These are phyloP conservation scores for Stephanodiscus triporus DNA, from an alignment of 108 stramenopile genomes.

Conservation along the genomic window DNA sequence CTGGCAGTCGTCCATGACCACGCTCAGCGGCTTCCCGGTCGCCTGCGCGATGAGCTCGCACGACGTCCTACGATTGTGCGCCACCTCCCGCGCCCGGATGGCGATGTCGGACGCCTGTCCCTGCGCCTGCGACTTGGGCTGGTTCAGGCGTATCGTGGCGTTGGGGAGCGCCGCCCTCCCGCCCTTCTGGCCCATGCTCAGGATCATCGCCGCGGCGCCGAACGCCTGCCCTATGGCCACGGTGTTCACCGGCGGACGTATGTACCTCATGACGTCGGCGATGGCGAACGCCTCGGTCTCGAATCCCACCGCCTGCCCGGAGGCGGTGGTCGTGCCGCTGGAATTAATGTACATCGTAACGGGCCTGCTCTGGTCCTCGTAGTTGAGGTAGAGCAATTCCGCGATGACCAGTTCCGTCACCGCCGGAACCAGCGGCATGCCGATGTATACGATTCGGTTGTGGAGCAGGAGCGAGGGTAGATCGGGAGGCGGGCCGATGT, in stretches of 20 bases:
- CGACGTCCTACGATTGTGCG: conserved; percentile 84
- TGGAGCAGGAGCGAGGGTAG: conserved; percentile 96
- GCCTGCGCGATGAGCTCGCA: conserved; percentile 93
- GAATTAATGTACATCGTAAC: conserved; percentile 99
- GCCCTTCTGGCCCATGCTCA: conserved; percentile 93
- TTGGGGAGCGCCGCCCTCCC: conserved; percentile 92
- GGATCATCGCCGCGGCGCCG: conserved; percentile 96
- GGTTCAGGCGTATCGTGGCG: conserved; percentile 95
- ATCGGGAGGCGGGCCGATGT: conserved; percentile 98
- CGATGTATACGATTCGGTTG: conserved; percentile 98
- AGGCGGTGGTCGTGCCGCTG: conserved; percentile 90
- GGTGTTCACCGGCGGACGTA: conserved; percentile 94
- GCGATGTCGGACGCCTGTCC: conserved; percentile 98
- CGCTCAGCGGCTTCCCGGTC: conserved; percentile 88
- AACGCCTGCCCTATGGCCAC: conserved; percentile 97
- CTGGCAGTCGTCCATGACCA: conserved; percentile 87
- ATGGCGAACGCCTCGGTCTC: conserved; percentile 99
- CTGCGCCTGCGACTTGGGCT: conserved; percentile 88
- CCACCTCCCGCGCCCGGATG: conserved; percentile 94
- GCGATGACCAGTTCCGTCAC: conserved; percentile 97
- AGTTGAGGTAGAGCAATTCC: conserved; percentile 95
- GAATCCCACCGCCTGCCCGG: conserved; percentile 92
- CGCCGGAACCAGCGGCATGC: conserved; percentile 97
- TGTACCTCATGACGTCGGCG: conserved; percentile 98
- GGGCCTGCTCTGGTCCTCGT: conserved; percentile 84